These are phyloP conservation scores for Aspergillus kassunensis DNA, from an alignment of 495 filamentous ascomycete species.

Conservation along the genomic window DNA sequence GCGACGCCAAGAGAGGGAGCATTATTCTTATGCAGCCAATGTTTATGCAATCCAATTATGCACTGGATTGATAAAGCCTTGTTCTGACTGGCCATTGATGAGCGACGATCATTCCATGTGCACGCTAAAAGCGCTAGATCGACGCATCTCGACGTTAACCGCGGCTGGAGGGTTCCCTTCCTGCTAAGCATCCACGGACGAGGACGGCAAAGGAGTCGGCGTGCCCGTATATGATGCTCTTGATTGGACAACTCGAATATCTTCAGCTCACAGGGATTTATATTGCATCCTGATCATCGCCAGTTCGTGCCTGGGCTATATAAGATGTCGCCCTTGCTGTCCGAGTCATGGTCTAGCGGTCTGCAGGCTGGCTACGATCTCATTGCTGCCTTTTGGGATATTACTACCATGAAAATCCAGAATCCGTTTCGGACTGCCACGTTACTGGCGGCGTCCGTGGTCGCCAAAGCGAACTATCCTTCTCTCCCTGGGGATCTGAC, in stretches of 20 bases:
- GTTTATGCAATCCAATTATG: no score
- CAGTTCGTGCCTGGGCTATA: background rate
- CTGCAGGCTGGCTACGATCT: background rate
- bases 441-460: slow-evolving; percentile 34
- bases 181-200: background rate
- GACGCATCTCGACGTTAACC: background rate
- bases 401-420: background rate
- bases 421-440: slow-evolving; percentile 28
- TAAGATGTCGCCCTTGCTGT: background rate
- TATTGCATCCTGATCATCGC: background rate
- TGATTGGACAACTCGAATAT: background rate
- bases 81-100: background rate
- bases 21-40: no score
- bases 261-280: background rate
- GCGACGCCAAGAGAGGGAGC: no score
- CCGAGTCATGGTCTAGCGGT: background rate
- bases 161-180: background rate
- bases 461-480: slow-evolving; percentile 47
- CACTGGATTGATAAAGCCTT: background rate
- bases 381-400: background rate
- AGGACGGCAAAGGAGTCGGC: background rate
- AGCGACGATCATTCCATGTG: background rate
- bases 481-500: slow-evolving; percentile 50
- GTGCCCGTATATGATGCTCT: background rate
- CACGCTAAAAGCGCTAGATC: background rate